Conservation (phyloP, 495 filamentous ascomycete species). For the Aspergillus taichungensis region DNA sequence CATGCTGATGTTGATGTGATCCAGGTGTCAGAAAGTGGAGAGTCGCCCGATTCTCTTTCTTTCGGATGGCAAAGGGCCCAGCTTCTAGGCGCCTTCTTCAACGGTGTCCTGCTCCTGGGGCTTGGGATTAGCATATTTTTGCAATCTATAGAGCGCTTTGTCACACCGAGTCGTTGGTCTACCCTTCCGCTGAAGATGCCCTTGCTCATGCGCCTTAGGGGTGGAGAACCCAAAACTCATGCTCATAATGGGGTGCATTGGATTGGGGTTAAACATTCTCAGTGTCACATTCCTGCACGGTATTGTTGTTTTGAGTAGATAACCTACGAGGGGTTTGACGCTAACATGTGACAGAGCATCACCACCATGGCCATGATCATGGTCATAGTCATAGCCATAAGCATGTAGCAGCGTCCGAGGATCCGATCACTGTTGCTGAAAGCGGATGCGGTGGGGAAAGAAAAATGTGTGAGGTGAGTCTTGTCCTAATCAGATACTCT, state of each 20-base stretch:
- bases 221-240: slow-evolving; percentile 45
- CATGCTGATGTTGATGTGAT: neutral
- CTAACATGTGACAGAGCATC: slow-evolving; percentile 2
- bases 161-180: slow-evolving; percentile 34
- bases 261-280: slow-evolving; percentile 70
- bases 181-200: neutral
- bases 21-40: slow-evolving; percentile 20
- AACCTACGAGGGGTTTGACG: too few relatives aligned
- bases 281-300: slow-evolving; percentile 46
- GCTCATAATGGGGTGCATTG: slow-evolving; percentile 69
- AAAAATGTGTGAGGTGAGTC: neutral
- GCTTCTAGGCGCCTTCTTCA: slow-evolving; percentile 81
- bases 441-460: too few relatives aligned
- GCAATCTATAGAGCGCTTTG: slow-evolving; percentile 75
- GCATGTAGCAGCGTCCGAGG: slow-evolving; percentile 17
- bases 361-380: slow-evolving; percentile 15
- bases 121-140: slow-evolving; percentile 84
- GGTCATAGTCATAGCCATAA: slow-evolving; percentile 9
- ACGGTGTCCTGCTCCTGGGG: slow-evolving; percentile 82
- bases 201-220: neutral
- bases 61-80: slow-evolving; percentile 74
- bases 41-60: slow-evolving; percentile 28
- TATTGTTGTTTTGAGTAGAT: neutral
- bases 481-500: neutral
- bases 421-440: neutral